Base-by-base conservation (phyloP, 257 asterid species). In the Penstemon barbatus region DNA sequence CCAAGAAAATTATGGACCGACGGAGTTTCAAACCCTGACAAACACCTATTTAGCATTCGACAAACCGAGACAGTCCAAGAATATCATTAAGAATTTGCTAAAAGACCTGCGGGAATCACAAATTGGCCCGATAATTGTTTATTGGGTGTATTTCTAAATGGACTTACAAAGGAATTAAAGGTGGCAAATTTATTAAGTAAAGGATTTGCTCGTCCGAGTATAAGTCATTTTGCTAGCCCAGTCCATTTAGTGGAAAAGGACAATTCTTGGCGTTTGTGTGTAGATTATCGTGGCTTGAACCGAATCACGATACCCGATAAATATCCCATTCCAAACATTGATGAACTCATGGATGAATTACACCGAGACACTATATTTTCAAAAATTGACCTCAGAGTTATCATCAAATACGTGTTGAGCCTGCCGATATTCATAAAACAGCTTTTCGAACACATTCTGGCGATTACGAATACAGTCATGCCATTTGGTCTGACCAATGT, bases 401-500 rank as follows among this genome's bases (percentile, higher is more conserved):
- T n/a, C 63, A 58, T 12, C 63, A 58, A 58, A 58, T 58, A 3
- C 43, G 15, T 8, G 63, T 58, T 0, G 6, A 25, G 13, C 62
- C 42, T 8, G 42, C 19, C 5, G 62, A 57, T 37, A 41, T 57
- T 10, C 62, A 37, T 8, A 60, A 70, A 6, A 70, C 68, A 0
- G 9, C 61, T 7, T 70, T 70, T 8, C 45, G 68, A 3, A 70
- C 68, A 8, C 6, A 38, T 38, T 66, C 57, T 3, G 73, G 73
- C 2, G 66, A 57, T 4, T 57, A 57, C 33, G 66, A 69, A 45
- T 69, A 57, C 45, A 0, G 66, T 25, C 0, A 68, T 68, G 72
- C 72, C 72, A 4, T 53, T 54, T 13, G 57, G 65, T 3, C 36
- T 68, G 0, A 1, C 65, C 1, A 68, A 56, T 0, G 65, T 46